Base-by-base conservation (phyloP, 2,329 filamentous ascomycete genomes). In the Tolypocladium paradoxum region DNA sequence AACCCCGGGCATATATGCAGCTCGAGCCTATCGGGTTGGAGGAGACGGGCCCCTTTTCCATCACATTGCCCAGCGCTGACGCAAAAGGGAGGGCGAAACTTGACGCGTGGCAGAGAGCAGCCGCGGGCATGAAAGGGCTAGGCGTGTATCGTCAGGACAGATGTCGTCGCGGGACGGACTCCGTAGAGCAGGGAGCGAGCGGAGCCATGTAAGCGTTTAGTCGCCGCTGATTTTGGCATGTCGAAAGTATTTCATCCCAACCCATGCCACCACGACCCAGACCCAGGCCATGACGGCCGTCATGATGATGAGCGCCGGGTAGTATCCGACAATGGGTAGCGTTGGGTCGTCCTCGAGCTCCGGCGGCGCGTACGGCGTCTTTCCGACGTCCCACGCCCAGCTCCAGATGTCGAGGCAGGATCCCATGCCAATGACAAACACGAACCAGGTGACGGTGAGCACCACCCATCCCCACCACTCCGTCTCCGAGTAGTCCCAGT, bases 381-480 rank as follows among this genome's bases (percentile, higher is more conserved):
- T 90, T 47, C 92, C 92, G 2, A 97, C 92, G 73, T 97, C 92
- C 93, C 93, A 99, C 2, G 93, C 93, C 93, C 93, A 99, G 69
- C 85, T 93, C 93, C 93, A 99, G 24, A 97, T 83, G 24, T 88
- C 92, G 47, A 97, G 78, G 68, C 90, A 96, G 50, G 88, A 95
- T 51, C 93, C 93, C 88, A 99, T 97, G 34, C 93, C 93, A 0
- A 93, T 83, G 22, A 97, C 90, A 67, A 99, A 97, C 29, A 96
- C 90, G 46, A 95, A 73, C 93, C 95, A 99, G 0, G 95, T 99
- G 48, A 89, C 85, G 40, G 87, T 73, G 34, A 99, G 75, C 48
- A 99, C 86, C 8, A 96, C 85, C 90, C 92, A 99, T 0, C 93
- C 93, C 92, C 93, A 99, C 84, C 89, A 95, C 63, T 93, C 91